Base-by-base conservation (phyloP, 257 asterid genomes). In the Gentiana dahurica region DNA sequence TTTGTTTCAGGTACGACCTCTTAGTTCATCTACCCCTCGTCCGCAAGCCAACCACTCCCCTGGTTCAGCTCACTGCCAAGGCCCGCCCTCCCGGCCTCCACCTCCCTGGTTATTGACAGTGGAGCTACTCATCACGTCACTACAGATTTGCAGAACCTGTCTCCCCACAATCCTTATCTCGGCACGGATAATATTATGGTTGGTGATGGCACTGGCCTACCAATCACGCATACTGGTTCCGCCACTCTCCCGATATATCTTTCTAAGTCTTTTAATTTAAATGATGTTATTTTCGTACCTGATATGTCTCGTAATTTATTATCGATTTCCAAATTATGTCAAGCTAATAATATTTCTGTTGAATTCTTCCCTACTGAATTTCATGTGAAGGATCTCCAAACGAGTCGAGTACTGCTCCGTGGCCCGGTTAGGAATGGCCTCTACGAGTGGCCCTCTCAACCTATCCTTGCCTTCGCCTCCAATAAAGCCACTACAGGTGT, bases 81-180 rank as follows among this genome's bases (percentile, higher is more conserved):
- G 24, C 24, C 24, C 24, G 24, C 24, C 24, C 24, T 24, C 24
- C 24, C 24, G 24, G 1, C 24, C 34, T 1, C 0, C 34, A 12
- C 9, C 46, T 39, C 8, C 12, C 13, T 62, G 60, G 67, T 6
- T 62, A 2, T 62, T 5, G 67, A 62, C 48, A 24, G 11, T 2
- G 60, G 67, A 0, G 60, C 67, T 0, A 11, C 60, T 0, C 60
- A 62, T 4, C 67, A 63, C 12, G 55, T 56, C 5, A 63, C 56
- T 2, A 5, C 39, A 0, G 6, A 48, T 47, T 49, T 49, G 34
- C 2, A 3, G 15, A 46, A 48, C 4, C 11, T 63, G 1, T 12
- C 53, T 0, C 3, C 34, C 34, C 48, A 35, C 13, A 1, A 1
- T 47, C 39, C 12, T 0, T 48, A 63, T 8, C 6, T 6, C 1